Base-by-base conservation (phyloP, 768 basidiomycete genomes). In the Amanita jacksonii region DNA sequence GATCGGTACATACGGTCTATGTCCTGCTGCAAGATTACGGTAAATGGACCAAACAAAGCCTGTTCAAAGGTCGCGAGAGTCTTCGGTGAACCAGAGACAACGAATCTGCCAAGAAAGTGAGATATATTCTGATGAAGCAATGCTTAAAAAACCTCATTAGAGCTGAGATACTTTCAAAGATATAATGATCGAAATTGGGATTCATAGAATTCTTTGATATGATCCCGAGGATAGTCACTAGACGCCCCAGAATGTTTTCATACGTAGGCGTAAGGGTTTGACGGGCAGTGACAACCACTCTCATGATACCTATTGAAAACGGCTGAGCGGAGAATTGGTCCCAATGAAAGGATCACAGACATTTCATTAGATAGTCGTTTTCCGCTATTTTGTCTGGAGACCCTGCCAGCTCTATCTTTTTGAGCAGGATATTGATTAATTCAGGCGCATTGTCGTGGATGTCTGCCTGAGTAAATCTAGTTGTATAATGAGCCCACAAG, bases 341-440 rank as follows among this genome's bases (percentile, higher is more conserved):
- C 18, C 10, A 13, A 24, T 8, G 39, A 41, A 13, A n/a, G 12
- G 27, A 12, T 28, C 27, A 62, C 81, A 37, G 51, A 93, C 94
- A 93, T 69, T 89, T 92, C 92, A 97, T 99, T 38, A 98, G 66
- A 60, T 96, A 86, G 61, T 98, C 94, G 53, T 99, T 99, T 59
- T 97, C 93, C 0, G 94, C 90, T 24, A 94, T 77, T 65, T 94
- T 93, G 59, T 96, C 87, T 0, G 96, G 80, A 3, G 85, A 85
- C 2, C 71, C 73, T 5, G 79, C 85, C 32, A 67, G 63, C 59
- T 92, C 89, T 34, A 96, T 85, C 60, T 85, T 90, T 31, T 63
- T 61, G 50, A 99, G 69, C 4, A 97, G 68, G 3, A 80, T 81
- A 47, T 75, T 64, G 19, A 90, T 62, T 47, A 96, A 70, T 35